Conservation (phyloP, 768 basidiomycete species). For the Suillus decipiens region DNA sequence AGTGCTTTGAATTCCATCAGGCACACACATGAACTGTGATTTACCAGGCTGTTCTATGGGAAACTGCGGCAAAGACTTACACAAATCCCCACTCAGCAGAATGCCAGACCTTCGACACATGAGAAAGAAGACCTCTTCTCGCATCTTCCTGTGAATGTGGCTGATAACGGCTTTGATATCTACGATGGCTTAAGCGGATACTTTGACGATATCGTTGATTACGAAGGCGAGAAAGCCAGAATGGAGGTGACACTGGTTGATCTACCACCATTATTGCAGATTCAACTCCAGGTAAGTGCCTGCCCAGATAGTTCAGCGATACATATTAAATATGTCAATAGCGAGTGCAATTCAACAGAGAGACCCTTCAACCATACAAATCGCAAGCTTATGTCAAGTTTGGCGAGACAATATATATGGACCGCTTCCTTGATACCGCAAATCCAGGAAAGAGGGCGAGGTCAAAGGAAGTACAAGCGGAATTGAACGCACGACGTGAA, state of each 20-base stretch:
- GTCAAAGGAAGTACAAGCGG: conserved; percentile 68
- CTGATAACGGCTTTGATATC: conserved; percentile 85
- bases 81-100: conserved; percentile 32
- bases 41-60: conserved; percentile 79
- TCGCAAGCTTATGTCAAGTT: conserved; percentile 95
- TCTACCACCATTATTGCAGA: conserved; percentile 87
- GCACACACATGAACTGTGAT: not conserved
- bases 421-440: conserved; percentile 84
- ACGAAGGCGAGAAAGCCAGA: conserved; percentile 81
- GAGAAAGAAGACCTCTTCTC: conserved; percentile 93
- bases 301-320: not conserved
- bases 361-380: conserved; percentile 90
- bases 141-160: conserved; percentile 91
- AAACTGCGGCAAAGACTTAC: conserved; percentile 70
- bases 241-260: conserved; percentile 89
- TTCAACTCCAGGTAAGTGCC: conserved; percentile 84
- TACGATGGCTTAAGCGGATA: conserved; percentile 93
- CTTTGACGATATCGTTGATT: conserved; percentile 87
- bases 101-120: conserved; percentile 59
- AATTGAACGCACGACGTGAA: conserved; percentile 65
- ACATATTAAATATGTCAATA: conserved; percentile 33
- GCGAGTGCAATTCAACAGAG: conserved; percentile 94
- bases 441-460: conserved; percentile 68
- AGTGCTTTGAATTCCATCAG: conserved; percentile 9
- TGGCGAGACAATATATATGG: conserved; percentile 83